A percentile compares a stretch with the other conserved stretches of the same genome.
Conservation (phyloP, 176 grass and related monocot genomes). For the Musa beccarii region DNA sequence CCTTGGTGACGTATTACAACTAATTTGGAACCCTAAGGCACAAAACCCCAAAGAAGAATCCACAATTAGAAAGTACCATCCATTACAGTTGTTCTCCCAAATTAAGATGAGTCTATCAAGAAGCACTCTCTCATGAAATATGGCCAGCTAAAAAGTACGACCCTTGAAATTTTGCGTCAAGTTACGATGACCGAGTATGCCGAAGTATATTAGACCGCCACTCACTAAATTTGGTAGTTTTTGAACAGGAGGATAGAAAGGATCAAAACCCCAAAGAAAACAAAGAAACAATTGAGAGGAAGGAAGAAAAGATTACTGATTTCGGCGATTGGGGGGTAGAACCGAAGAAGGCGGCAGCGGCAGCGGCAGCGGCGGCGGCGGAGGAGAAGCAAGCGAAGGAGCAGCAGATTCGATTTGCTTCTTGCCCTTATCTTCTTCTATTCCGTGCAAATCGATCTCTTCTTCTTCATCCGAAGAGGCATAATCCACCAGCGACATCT, state of each 20-base stretch:
- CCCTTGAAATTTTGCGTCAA: too few species aligned
- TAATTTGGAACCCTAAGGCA: too few species aligned
- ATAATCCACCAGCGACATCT: slow-evolving; percentile 16
- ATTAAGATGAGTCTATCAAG: too few species aligned
- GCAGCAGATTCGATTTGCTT: not conserved
- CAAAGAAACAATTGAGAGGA: not conserved
- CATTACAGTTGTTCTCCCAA: too few species aligned
- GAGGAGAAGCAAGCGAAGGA: not conserved
- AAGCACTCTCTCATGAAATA: too few species aligned
- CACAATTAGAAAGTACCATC: too few species aligned
- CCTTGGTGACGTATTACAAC: too few species aligned
- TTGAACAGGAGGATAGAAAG: not conserved
- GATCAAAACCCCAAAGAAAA: not conserved
- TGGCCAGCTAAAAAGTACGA: too few species aligned
- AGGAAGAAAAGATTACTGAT: not conserved
- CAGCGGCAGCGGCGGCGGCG: not conserved
- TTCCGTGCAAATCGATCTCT: not conserved
- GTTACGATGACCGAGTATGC: too few species aligned
- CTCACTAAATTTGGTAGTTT: not conserved
- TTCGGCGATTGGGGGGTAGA: not conserved
- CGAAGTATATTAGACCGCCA: too few species aligned
- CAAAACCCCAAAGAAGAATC: too few species aligned
- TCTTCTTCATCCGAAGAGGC: slow-evolving; percentile 2
- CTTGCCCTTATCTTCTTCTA: not conserved
- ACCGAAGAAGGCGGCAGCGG: not conserved